Evolutionary conservation across 805 yeast genomes (phyloP).

Genomic region (Saturnispora mendoncae): DNA sequence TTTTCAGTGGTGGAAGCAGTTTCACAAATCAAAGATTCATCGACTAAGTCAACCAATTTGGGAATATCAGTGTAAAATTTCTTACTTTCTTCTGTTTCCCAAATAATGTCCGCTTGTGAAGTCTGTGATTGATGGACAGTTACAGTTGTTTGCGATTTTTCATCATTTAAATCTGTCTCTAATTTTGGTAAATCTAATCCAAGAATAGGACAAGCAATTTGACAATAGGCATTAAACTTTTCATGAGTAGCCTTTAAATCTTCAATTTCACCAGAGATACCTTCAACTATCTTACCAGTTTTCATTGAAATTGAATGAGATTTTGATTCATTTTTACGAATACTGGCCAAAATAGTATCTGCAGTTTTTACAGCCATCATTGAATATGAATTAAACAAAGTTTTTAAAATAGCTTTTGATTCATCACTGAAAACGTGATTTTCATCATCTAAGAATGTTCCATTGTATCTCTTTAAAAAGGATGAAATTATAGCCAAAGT

Average conservation of each 20-base stretch:
- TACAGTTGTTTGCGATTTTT: slow-evolving; percentile 4
- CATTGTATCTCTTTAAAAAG: slow-evolving; percentile 42
- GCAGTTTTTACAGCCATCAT: slow-evolving; percentile 34
- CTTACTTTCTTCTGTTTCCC: slow-evolving; percentile 62
- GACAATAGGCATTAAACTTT: slow-evolving; percentile 35
- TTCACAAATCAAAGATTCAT: slow-evolving; percentile 20
- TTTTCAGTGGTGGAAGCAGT: slow-evolving; percentile 10
- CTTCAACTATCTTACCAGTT: slow-evolving; percentile 50
- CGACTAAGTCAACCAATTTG: slow-evolving; percentile 28
- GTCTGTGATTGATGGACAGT: not conserved
- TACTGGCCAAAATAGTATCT: slow-evolving; percentile 28
- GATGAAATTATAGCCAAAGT: slow-evolving; percentile 34
- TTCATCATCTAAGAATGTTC: slow-evolving; percentile 25
- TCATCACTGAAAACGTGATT: slow-evolving; percentile 17
- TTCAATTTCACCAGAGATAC: slow-evolving; percentile 16
- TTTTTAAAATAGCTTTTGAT: slow-evolving; percentile 19
- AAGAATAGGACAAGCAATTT: slow-evolving; percentile 35
- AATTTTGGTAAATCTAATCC: slow-evolving; percentile 31
- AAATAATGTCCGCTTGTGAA: slow-evolving; percentile 24
- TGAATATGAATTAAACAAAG: slow-evolving; percentile 35
- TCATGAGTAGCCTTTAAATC: slow-evolving; percentile 31
- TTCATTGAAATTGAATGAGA: slow-evolving; percentile 52
- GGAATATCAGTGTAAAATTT: slow-evolving; percentile 56
- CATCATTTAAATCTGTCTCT: slow-evolving; percentile 22
- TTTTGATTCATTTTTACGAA: slow-evolving; percentile 29